Percentiles rank a stretch among this genome's conserved stretches.
phyloP scores from a whole-genome alignment of 1,284 basidiomycete genomes.

The Sparassis latifolia region DNA sequence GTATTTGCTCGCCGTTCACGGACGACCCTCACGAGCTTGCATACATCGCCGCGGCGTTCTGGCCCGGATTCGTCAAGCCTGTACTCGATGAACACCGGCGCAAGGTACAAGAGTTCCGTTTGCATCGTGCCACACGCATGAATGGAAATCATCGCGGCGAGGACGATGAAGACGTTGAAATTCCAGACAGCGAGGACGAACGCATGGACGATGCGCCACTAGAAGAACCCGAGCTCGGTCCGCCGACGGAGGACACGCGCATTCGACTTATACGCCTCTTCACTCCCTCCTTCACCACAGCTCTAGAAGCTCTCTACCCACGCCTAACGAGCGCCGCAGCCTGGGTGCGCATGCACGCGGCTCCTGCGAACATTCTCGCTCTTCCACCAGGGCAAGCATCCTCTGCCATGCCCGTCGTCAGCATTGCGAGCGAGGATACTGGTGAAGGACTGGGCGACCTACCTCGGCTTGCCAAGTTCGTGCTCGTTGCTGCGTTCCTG shows the following conservation, averaged over 20 bases:
- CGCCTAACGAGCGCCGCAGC: conserved; percentile 52
- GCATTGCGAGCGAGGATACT: conserved; percentile 2
- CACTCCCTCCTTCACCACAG: conserved; percentile 49
- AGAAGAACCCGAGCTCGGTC: conserved; percentile 19
- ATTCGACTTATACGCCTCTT: conserved; percentile 58
- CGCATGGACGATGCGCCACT: conserved; percentile 6
- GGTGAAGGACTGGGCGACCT: conserved; percentile 26
- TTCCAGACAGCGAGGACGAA: background rate
- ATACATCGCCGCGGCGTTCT: conserved; percentile 72
- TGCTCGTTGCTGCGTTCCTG: conserved; percentile 78
- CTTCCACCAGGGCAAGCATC: conserved; percentile 7
- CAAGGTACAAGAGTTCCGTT: background rate
- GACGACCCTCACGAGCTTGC: conserved; percentile 65
- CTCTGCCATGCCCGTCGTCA: conserved; percentile 1
- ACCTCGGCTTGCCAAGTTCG: conserved; percentile 62
- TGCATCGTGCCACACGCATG: background rate
- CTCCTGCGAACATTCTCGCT: conserved; percentile 30
- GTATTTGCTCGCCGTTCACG: conserved; percentile 60
- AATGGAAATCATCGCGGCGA: background rate
- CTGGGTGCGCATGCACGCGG: conserved; percentile 47
- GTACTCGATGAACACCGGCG: conserved; percentile 46
- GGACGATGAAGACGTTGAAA: background rate
- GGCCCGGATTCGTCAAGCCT: conserved; percentile 73
- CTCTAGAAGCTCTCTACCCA: conserved; percentile 61
- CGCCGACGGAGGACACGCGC: conserved; percentile 50